Conservation (phyloP, 805 yeast genomes). For the Teunomyces stri region DNA sequence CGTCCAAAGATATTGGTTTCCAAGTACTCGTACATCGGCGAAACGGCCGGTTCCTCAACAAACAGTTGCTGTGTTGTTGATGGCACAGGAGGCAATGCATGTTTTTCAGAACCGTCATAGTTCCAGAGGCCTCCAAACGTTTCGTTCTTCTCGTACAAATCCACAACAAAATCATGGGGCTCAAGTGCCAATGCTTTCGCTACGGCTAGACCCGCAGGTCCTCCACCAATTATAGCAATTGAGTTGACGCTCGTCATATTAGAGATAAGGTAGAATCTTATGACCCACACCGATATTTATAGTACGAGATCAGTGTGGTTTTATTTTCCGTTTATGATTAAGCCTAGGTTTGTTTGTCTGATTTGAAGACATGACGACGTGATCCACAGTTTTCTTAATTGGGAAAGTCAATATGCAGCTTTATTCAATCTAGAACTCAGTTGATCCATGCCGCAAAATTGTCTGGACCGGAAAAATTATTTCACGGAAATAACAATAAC, state of each 20-base stretch:
- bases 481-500: too few species aligned
- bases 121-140: constrained; percentile 46
- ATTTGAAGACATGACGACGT: neutral
- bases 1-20: constrained; percentile 43
- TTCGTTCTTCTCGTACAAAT: constrained; percentile 39
- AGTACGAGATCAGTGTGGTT: neutral
- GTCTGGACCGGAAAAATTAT: too few species aligned
- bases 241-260: constrained; percentile 6
- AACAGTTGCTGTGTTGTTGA: neutral
- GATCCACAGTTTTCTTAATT: neutral
- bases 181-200: constrained; percentile 23
- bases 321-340: neutral
- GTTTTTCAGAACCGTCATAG: constrained; percentile 22
- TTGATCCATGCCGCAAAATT: too few species aligned
- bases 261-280: neutral
- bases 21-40: constrained; percentile 23
- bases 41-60: constrained; percentile 10
- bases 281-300: neutral
- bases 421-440: too few species aligned
- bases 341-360: neutral
- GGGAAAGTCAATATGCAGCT: neutral
- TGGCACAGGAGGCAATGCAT: constrained; percentile 13
- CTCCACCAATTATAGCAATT: constrained; percentile 26
- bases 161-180: constrained; percentile 25
- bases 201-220: constrained; percentile 25